These are phyloP conservation scores for Candida smagusa DNA, from an alignment of 1,139 yeast species.

Conservation along the genomic window DNA sequence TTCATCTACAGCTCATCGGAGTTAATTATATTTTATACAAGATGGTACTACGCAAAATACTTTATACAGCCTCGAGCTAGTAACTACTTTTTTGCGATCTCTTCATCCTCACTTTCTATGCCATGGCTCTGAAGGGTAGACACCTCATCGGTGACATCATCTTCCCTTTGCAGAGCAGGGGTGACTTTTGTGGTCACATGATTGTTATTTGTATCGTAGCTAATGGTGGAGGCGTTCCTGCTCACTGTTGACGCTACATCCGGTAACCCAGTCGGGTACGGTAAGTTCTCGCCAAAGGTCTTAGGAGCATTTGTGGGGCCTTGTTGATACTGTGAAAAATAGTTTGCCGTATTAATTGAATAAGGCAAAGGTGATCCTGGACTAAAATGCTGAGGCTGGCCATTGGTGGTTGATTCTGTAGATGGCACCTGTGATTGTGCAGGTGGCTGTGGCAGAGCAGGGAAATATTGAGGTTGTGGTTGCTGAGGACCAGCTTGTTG, in stretches of 20 bases:
- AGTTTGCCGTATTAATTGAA: constrained; percentile 17
- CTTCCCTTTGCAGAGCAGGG: constrained; percentile 1
- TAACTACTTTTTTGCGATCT: neutral
- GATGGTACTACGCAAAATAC: no score
- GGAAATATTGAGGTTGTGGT: constrained; percentile 36
- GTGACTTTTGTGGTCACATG: neutral
- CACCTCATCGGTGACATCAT: constrained; percentile 12
- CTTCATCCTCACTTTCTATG: constrained; percentile 2
- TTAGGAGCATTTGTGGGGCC: neutral
- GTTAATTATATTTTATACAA: no score
- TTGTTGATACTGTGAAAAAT: constrained; percentile 15
- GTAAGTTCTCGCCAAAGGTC: constrained; percentile 13
- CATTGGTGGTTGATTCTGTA: neutral
- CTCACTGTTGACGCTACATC: constrained; percentile 10
- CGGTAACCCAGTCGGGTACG: constrained; percentile 14
- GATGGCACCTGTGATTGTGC: neutral
- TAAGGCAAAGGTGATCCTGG: constrained; percentile 14
- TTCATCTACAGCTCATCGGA: no score
- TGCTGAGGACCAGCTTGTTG: constrained; percentile 17
- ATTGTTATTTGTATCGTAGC: neutral
- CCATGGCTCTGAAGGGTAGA: constrained; percentile 14
- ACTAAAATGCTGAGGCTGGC: constrained; percentile 34
- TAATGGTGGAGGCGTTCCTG: neutral
- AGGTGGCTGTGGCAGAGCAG: constrained; percentile 7
- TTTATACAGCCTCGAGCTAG: neutral